Conservation (phyloP, 768 basidiomycete species). For the Boletales sp. region DNA sequence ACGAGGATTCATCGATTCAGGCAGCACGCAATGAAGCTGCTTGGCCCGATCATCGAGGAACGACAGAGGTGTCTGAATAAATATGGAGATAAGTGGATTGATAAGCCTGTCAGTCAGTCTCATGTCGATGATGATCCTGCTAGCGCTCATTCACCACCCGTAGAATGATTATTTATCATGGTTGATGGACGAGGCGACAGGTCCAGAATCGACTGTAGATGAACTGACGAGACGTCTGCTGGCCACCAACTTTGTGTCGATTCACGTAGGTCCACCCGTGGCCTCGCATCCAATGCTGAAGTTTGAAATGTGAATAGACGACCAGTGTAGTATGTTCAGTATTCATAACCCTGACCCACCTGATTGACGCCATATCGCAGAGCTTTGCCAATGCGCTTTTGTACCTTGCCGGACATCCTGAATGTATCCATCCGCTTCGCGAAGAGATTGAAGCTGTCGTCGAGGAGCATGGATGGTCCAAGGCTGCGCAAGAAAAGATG, state of each 20-base stretch:
- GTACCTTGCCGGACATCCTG: conserved; percentile 33
- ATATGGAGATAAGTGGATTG: conserved; percentile 23
- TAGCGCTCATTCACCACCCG: neutral
- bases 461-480: conserved; percentile 26
- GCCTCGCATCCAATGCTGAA: neutral
- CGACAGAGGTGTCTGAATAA: conserved; percentile 20
- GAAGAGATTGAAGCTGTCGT: conserved; percentile 35
- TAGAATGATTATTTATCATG: conserved; percentile 32
- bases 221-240: conserved; percentile 21
- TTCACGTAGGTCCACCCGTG: neutral
- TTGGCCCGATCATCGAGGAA: conserved; percentile 29
- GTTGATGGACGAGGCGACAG: conserved; percentile 25
- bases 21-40: conserved; percentile 5
- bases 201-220: conserved; percentile 12
- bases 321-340: conserved; percentile 11
- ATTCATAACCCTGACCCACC: too few relatives aligned
- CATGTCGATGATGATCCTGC: neutral
- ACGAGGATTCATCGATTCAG: conserved; percentile 6
- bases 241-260: conserved; percentile 5
- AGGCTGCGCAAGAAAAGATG: conserved; percentile 25
- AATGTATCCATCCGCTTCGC: conserved; percentile 32
- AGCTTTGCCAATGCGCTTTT: conserved; percentile 33
- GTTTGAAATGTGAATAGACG: conserved; percentile 8
- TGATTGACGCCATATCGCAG: conserved; percentile 8
- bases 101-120: conserved; percentile 27